These are phyloP conservation scores for Fallopia convolvulus DNA, from an alignment of 148 eudicot genomes.

Conservation along the genomic window DNA sequence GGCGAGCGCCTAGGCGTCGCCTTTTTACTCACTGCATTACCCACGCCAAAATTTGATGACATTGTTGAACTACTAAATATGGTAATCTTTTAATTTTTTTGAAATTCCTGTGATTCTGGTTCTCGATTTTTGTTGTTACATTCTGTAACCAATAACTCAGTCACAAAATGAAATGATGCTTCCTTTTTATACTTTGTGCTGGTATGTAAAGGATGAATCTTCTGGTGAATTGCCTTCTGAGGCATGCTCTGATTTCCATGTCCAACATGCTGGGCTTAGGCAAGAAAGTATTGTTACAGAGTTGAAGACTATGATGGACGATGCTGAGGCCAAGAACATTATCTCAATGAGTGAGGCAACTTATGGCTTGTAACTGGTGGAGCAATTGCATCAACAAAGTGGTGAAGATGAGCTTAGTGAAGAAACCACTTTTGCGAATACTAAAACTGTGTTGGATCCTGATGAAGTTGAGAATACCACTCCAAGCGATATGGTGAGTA, in stretches of 20 bases:
- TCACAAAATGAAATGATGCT: not conserved
- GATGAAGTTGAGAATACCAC: not conserved
- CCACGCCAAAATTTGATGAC: not conserved
- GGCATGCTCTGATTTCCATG: not conserved
- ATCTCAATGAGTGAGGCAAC: not conserved
- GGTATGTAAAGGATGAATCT: not conserved
- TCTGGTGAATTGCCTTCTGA: constrained; percentile 1
- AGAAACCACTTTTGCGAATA: not conserved
- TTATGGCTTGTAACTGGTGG: not conserved
- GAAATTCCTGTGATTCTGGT: not conserved
- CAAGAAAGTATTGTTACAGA: not conserved
- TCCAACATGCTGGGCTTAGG: not conserved
- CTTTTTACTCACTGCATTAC: no score
- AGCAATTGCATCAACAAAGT: not conserved
- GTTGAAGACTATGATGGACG: not conserved
- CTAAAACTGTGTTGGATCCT: not conserved
- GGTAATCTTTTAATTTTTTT: not conserved
- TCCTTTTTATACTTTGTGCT: not conserved
- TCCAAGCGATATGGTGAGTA: not conserved
- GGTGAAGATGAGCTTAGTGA: not conserved
- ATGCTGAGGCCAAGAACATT: not conserved
- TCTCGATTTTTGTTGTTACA: not conserved
- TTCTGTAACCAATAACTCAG: not conserved
- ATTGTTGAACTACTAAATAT: not conserved
- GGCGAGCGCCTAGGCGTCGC: no score